Percentiles rank a stretch among this genome's conserved stretches.
phyloP scores from a whole-genome alignment of 2,329 filamentous ascomycete genomes.

The Apiospora pterosperma region DNA sequence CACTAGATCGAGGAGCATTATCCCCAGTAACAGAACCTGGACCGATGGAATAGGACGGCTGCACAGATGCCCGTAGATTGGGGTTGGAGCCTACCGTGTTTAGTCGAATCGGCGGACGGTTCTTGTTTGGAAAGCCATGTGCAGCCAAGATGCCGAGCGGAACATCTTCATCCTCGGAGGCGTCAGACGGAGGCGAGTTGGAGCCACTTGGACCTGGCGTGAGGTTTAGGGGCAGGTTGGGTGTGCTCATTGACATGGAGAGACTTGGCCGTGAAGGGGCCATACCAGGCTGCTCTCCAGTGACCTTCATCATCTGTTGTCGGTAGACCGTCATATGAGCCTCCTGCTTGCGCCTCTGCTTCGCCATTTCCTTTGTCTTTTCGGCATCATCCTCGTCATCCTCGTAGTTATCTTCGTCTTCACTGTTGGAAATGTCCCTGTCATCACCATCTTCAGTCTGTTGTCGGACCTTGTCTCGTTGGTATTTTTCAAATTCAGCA shows the following conservation, averaged over 20 bases:
- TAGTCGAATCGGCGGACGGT: conserved; percentile 68
- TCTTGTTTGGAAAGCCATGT: conserved; percentile 81
- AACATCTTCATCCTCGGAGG: conserved; percentile 79
- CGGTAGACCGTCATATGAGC: conserved; percentile 86
- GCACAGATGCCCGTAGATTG: conserved; percentile 60
- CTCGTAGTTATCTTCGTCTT: conserved; percentile 52
- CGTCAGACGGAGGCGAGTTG: conserved; percentile 39
- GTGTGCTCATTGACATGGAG: conserved; percentile 58
- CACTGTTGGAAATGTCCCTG: conserved; percentile 35
- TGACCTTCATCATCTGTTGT: conserved; percentile 96
- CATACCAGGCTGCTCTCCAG: conserved; percentile 62
- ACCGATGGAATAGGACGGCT: conserved; percentile 42
- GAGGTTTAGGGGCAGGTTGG: conserved; percentile 47
- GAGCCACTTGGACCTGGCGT: conserved; percentile 28
- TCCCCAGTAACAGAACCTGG: conserved; percentile 58
- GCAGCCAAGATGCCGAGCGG: conserved; percentile 83
- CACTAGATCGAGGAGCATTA: conserved; percentile 29
- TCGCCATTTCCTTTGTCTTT: conserved; percentile 67
- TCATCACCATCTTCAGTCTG: conserved; percentile 37
- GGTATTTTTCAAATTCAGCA: conserved; percentile 79
- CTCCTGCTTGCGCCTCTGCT: conserved; percentile 82
- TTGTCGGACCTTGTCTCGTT: conserved; percentile 68
- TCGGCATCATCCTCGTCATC: conserved; percentile 73
- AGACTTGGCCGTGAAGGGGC: conserved; percentile 50
- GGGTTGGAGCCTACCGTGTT: conserved; percentile 65